Percentiles rank a stretch among this genome's conserved stretches.
Conservation (phyloP, 1,284 basidiomycete genomes). For the Athelia sp. region DNA sequence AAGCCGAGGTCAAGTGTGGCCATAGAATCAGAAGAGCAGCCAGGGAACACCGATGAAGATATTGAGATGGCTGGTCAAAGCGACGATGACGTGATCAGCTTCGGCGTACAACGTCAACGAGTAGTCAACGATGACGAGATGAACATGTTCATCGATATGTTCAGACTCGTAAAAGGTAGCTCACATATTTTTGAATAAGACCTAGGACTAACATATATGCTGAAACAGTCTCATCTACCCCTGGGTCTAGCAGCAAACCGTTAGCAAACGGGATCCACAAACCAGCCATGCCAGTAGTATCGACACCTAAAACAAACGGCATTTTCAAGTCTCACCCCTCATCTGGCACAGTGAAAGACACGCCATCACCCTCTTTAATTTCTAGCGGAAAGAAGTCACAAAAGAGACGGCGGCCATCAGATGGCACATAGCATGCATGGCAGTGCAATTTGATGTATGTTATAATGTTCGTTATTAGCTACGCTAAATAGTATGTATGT, state of each 20-base stretch:
- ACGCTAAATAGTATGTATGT: too few relatives aligned
- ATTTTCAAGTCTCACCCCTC: background rate
- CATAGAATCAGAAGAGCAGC: slow-evolving; percentile 12
- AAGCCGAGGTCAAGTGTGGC: slow-evolving; percentile 24
- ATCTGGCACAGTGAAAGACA: background rate
- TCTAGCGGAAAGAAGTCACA: background rate
- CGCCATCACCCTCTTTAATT: background rate
- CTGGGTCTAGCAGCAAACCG: background rate
- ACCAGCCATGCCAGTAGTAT: background rate
- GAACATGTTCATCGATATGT: slow-evolving; percentile 42
- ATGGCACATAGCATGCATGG: background rate
- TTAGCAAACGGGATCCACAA: background rate
- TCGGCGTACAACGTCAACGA: slow-evolving; percentile 24
- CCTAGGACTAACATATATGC: background rate
- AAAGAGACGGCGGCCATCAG: background rate
- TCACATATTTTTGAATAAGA: background rate
- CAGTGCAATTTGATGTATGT: too few relatives aligned
- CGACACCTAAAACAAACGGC: background rate
- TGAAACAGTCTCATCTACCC: background rate
- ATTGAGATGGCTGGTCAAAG: slow-evolving; percentile 40
- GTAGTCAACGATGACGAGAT: slow-evolving; percentile 43
- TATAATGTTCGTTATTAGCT: too few relatives aligned
- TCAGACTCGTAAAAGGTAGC: slow-evolving; percentile 24
- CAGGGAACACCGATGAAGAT: slow-evolving; percentile 30
- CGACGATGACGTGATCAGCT: slow-evolving; percentile 17